These are phyloP conservation scores for Trichocladium uniseriatum DNA, from an alignment of 495 filamentous ascomycete genomes.

Conservation along the genomic window DNA sequence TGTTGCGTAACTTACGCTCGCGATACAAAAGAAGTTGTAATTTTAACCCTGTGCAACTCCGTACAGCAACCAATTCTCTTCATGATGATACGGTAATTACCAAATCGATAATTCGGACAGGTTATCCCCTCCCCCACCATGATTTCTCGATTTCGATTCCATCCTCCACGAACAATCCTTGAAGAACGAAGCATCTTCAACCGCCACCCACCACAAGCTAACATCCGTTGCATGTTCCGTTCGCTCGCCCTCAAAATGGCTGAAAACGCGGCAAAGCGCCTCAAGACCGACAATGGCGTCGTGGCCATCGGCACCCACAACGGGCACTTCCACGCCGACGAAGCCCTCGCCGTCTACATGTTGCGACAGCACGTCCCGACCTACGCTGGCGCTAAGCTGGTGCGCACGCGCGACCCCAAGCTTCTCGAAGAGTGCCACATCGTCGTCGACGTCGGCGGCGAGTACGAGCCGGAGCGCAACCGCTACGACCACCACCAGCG, in stretches of 20 bases:
- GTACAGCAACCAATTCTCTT: no score
- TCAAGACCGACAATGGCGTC: slow-evolving; percentile 47
- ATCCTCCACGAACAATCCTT: background rate
- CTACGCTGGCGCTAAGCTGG: slow-evolving; percentile 63
- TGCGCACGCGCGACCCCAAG: slow-evolving; percentile 78
- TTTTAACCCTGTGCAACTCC: no score
- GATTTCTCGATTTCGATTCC: background rate
- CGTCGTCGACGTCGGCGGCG: slow-evolving; percentile 90
- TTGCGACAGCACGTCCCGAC: slow-evolving; percentile 72
- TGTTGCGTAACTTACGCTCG: background rate
- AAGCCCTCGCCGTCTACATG: slow-evolving; percentile 95
- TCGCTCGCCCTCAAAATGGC: slow-evolving; percentile 37
- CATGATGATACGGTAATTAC: no score
- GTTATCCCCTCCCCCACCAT: no score
- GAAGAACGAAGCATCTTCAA: background rate
- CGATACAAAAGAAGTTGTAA: background rate
- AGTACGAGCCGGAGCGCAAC: slow-evolving; percentile 65
- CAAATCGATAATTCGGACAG: no score
- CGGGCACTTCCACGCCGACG: slow-evolving; percentile 97
- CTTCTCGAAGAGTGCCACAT: slow-evolving; percentile 77
- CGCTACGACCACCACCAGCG: slow-evolving; percentile 98
- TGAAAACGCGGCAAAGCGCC: slow-evolving; percentile 58
- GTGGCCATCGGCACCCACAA: slow-evolving; percentile 83
- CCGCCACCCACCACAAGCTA: no score
- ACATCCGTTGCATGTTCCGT: slow-evolving; percentile 17